phyloP scores from a whole-genome alignment of 306 rosid genomes.

The Biancaea sappan region DNA sequence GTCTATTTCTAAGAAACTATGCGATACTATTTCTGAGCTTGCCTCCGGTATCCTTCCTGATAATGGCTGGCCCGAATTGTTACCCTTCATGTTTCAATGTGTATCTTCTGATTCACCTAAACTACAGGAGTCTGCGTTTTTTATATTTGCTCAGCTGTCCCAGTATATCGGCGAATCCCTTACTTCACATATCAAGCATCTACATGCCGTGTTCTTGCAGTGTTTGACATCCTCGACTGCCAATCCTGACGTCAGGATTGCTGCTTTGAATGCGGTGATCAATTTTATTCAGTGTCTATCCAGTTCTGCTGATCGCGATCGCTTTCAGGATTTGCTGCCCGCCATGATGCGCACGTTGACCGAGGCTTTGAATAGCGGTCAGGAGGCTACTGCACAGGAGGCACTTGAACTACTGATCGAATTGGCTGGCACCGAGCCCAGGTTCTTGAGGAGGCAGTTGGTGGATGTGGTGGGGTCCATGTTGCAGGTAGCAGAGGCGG shows the following conservation, averaged over 20 bases:
- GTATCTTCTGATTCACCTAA: conserved; percentile 80
- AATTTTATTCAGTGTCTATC: conserved; percentile 88
- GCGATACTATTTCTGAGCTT: conserved; percentile 91
- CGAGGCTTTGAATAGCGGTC: conserved; percentile 79
- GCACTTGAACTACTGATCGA: conserved; percentile 87
- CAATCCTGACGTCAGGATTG: conserved; percentile 73
- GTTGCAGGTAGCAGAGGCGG: conserved; percentile 93
- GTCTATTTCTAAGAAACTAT: conserved; percentile 80
- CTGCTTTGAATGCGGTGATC: conserved; percentile 89
- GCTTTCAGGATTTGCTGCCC: conserved; percentile 90
- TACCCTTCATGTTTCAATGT: conserved; percentile 91
- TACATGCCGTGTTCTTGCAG: conserved; percentile 79
- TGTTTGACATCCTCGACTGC: conserved; percentile 53
- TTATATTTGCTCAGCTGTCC: conserved; percentile 88
- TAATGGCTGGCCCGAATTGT: conserved; percentile 82
- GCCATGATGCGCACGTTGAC: conserved; percentile 90
- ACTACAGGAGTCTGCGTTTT: conserved; percentile 84
- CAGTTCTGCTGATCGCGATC: conserved; percentile 72
- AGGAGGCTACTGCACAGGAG: conserved; percentile 93
- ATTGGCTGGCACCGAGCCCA: conserved; percentile 84
- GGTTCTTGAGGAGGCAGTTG: conserved; percentile 83
- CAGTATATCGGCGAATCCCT: conserved; percentile 86
- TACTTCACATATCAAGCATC: conserved; percentile 73
- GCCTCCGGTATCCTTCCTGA: conserved; percentile 89
- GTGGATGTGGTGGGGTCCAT: conserved; percentile 87